Base-by-base conservation (phyloP, 2,329 filamentous ascomycete species). In the Neofusicoccum cordaticola region DNA sequence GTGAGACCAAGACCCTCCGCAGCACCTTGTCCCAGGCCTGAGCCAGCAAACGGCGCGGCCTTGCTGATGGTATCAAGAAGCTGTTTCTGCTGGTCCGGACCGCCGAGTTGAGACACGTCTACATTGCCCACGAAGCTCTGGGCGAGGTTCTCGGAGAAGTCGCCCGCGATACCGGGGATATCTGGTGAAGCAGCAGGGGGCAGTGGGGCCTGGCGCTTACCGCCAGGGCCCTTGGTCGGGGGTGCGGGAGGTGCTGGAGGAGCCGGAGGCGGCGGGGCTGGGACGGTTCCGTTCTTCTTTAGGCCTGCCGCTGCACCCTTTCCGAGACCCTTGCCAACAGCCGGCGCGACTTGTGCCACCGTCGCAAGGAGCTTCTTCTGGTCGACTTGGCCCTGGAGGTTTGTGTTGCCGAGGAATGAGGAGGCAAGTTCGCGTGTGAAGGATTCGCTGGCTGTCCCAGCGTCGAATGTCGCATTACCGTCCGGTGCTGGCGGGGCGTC, bases 401-500 rank as follows among this genome's bases (percentile, higher is more conserved):
- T 62, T 35, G 35, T 51, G 15, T 41, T 62, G 19, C 19, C 37
- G 12, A 62, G 22, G 9, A 62, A 62, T 3, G 45, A 51, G 3
- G 60, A 62, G 13, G 60, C 47, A 7, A 52, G 47, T 13, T 50
- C 27, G 19, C 60, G 60, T 3, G 60, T 44, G 22, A 62, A 62
- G 13, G 47, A 50, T 34, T 62, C 60, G 13, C 45, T 41, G 12
- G 47, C 60, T 3, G 37, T 35, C 35, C 41, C 19, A 13, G 45
- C 60, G 35, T 51, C 47, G 45, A 42, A 50, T 13, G 60, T 62
- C 8, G 31, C 37, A 12, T 62, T 62, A 6, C 13, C 37, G 15
- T 31, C 37, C 2, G 35, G 34, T 2, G 22, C 37, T 8, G 60
- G 37, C 6, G 35, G 19, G 15, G 41, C 35, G 37, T 41, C 22